phyloP scores from a whole-genome alignment of 805 yeast genomes.

The Candida parachauliodes region DNA sequence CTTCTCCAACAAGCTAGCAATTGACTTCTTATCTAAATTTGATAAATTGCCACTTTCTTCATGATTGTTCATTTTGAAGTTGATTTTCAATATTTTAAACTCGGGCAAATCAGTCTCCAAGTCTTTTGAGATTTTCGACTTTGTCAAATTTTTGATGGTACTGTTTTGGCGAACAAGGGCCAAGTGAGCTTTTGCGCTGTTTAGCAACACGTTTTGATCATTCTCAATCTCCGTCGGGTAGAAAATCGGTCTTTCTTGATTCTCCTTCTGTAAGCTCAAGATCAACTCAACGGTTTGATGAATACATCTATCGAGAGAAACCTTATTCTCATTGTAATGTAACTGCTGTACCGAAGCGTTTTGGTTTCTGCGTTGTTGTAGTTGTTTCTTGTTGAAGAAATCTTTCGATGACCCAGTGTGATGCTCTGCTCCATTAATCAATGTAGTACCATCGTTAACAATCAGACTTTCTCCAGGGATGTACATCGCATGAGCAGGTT shows the following conservation, averaged over 20 bases:
- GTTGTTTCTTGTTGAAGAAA: constrained; percentile 4
- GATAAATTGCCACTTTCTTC: constrained; percentile 39
- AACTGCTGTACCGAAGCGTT: constrained; percentile 65
- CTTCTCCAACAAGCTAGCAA: constrained; percentile 66
- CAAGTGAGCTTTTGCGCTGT: constrained; percentile 48
- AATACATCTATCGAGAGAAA: constrained; percentile 61
- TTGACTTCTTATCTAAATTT: constrained; percentile 61
- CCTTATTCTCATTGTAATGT: constrained; percentile 70
- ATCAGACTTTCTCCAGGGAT: constrained; percentile 31
- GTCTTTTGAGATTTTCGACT: constrained; percentile 9
- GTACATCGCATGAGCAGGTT: constrained; percentile 23
- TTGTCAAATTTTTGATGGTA: constrained; percentile 4
- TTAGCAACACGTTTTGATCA: constrained; percentile 33
- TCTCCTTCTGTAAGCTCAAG: constrained; percentile 51
- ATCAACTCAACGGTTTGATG: constrained; percentile 50
- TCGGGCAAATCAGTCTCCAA: constrained; percentile 25
- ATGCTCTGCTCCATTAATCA: constrained; percentile 26
- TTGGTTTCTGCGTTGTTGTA: constrained; percentile 17
- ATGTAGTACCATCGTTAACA: constrained; percentile 23
- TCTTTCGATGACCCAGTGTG: constrained; percentile 10
- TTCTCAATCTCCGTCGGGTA: constrained; percentile 48
- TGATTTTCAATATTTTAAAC: constrained; percentile 62
- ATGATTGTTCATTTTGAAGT: constrained; percentile 51
- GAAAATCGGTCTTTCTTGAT: constrained; percentile 56
- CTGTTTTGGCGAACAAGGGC: constrained; percentile 48